Percentiles rank a stretch among this genome's conserved stretches.
phyloP scores from a whole-genome alignment of 345 rosid species.

The Turnera subulata region DNA sequence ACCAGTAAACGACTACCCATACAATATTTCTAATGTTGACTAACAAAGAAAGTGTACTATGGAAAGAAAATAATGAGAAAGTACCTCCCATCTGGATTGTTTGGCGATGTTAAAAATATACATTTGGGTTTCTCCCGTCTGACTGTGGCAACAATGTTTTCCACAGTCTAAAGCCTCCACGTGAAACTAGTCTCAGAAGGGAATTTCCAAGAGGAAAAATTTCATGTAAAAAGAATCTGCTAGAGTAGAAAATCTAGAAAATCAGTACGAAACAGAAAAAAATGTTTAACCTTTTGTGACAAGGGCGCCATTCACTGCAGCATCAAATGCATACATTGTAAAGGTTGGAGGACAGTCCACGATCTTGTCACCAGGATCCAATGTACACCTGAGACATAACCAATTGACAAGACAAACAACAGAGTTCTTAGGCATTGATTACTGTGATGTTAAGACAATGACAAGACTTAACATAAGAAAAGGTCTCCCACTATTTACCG shows the following conservation, averaged over 20 bases:
- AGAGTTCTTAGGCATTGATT: neutral
- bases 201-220: no score
- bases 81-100: conserved; percentile 98
- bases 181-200: no score
- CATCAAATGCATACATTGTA: conserved; percentile 98
- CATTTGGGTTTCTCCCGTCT: conserved; percentile 79
- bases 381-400: conserved; percentile 56
- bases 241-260: no score
- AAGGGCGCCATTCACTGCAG: conserved; percentile 78
- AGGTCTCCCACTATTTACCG: conserved; percentile 40
- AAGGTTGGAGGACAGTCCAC: conserved; percentile 98
- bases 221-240: no score
- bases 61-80: neutral
- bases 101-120: conserved; percentile 91
- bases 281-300: conserved; percentile 64
- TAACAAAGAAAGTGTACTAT: neutral
- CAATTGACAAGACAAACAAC: neutral
- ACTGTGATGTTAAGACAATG: neutral
- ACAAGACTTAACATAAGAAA: neutral
- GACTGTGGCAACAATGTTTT: conserved; percentile 62
- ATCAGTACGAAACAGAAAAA: neutral
- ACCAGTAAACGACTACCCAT: no score
- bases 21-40: no score
- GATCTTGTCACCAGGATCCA: conserved; percentile 96
- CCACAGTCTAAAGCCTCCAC: no score